A percentile compares a stretch with the other conserved stretches of the same genome.
Conservation (phyloP, 768 basidiomycete species). For the Dioszegia crocea region DNA sequence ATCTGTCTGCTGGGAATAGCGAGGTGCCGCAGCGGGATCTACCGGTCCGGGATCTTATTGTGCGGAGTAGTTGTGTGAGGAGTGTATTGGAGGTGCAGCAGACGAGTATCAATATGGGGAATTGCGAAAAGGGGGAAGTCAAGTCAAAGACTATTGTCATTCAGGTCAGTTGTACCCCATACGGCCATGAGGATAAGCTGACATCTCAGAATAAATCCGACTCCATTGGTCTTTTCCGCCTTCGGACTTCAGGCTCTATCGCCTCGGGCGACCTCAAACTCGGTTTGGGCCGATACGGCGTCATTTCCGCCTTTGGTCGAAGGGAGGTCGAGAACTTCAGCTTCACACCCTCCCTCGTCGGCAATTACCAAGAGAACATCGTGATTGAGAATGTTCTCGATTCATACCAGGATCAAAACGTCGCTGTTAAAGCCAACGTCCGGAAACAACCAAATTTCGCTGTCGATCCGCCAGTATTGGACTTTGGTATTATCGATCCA, state of each 20-base stretch:
- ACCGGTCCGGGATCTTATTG: constrained; percentile 43
- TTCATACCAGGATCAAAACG: constrained; percentile 36
- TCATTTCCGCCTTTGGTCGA: constrained; percentile 44
- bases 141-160: constrained; percentile 47
- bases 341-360: constrained; percentile 43
- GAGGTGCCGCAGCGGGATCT: constrained; percentile 22
- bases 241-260: constrained; percentile 46
- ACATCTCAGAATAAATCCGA: constrained; percentile 41
- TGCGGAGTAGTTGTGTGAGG: constrained; percentile 40
- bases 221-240: constrained; percentile 41
- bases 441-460: constrained; percentile 41
- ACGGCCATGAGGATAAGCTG: background rate
- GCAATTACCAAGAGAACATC: constrained; percentile 43
- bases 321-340: constrained; percentile 43
- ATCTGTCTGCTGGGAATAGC: constrained; percentile 9
- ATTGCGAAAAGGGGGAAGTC: constrained; percentile 43
- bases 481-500: constrained; percentile 25
- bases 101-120: constrained; percentile 48
- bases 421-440: constrained; percentile 46
- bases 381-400: constrained; percentile 46
- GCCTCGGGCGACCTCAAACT: constrained; percentile 46
- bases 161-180: constrained; percentile 14
- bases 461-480: constrained; percentile 30
- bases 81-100: constrained; percentile 45
- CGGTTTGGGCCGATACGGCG: constrained; percentile 44